phyloP scores from a whole-genome alignment of 371 early-diverging fungal genomes.

The Dentiscutata heterogama region DNA sequence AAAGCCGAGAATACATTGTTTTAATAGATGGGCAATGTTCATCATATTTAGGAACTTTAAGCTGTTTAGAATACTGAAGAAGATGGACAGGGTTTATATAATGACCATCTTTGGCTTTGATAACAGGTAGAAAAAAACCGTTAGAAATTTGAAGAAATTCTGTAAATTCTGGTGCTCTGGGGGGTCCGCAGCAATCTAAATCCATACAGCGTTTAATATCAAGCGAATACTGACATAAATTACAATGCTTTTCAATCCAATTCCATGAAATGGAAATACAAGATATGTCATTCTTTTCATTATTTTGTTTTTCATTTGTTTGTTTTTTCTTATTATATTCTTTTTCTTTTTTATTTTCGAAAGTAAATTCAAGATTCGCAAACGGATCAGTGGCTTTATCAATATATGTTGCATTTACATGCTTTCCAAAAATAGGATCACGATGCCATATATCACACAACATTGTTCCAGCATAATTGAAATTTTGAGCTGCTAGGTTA shows the following conservation, averaged over 20 bases:
- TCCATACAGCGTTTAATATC: background rate
- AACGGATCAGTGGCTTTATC: too few species aligned
- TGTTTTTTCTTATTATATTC: too few species aligned
- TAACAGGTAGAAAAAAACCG: too few species aligned
- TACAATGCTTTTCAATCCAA: slow-evolving; percentile 9
- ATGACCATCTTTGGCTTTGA: too few species aligned
- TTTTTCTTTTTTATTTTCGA: too few species aligned
- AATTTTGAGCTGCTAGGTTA: background rate
- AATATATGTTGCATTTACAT: too few species aligned
- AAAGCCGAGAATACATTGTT: background rate
- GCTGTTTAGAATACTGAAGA: background rate
- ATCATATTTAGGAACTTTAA: slow-evolving; percentile 19
- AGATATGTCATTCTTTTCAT: too few species aligned
- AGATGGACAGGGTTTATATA: background rate
- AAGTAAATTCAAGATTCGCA: too few species aligned
- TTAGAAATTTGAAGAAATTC: background rate
- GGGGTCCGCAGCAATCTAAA: background rate
- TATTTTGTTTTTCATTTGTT: too few species aligned
- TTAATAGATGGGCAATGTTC: background rate
- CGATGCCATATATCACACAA: background rate
- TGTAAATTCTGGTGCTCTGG: too few species aligned
- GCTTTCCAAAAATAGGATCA: too few species aligned
- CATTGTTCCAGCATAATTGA: background rate
- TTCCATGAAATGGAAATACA: too few species aligned
- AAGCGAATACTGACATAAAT: slow-evolving; percentile 11